phyloP scores from a whole-genome alignment of 768 basidiomycete genomes.

The Chlorophyllum brunneum region DNA sequence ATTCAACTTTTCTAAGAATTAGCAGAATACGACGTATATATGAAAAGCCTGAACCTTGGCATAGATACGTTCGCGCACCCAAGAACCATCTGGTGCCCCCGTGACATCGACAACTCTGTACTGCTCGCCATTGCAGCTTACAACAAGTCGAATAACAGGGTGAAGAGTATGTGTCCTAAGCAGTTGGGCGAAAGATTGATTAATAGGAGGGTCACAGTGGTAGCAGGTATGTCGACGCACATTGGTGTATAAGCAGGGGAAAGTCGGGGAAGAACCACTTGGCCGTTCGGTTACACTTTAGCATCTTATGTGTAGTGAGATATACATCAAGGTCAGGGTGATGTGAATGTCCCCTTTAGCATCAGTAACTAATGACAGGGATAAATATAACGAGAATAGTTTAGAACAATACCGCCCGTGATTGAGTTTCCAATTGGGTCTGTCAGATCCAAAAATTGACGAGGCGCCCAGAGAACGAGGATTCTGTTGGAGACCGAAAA shows the following conservation, averaged over 20 bases:
- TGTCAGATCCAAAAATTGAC: background rate
- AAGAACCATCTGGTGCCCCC: conserved; percentile 39
- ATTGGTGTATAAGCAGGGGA: background rate
- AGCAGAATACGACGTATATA: background rate
- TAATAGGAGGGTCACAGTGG: background rate
- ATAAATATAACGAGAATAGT: conserved; percentile 6
- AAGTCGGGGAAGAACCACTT: background rate
- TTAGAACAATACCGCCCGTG: background rate
- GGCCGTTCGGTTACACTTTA: background rate
- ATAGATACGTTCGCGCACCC: conserved; percentile 42
- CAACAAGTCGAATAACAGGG: conserved; percentile 40
- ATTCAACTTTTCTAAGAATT: conserved; percentile 28
- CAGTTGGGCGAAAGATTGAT: background rate
- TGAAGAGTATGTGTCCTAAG: conserved; percentile 24
- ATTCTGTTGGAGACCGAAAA: background rate
- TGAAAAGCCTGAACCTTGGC: conserved; percentile 31
- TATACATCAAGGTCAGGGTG: conserved; percentile 13
- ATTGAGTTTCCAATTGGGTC: conserved; percentile 1
- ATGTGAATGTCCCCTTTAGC: conserved; percentile 8
- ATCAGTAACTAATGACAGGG: conserved; percentile 9
- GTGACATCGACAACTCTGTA: conserved; percentile 47
- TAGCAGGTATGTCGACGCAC: background rate
- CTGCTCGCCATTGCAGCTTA: conserved; percentile 46
- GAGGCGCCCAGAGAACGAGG: background rate
- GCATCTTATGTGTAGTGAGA: conserved; percentile 21